Evolutionary conservation across 2,329 filamentous ascomycete genomes (phyloP).

Genomic region (Colletotrichum phormii): DNA sequence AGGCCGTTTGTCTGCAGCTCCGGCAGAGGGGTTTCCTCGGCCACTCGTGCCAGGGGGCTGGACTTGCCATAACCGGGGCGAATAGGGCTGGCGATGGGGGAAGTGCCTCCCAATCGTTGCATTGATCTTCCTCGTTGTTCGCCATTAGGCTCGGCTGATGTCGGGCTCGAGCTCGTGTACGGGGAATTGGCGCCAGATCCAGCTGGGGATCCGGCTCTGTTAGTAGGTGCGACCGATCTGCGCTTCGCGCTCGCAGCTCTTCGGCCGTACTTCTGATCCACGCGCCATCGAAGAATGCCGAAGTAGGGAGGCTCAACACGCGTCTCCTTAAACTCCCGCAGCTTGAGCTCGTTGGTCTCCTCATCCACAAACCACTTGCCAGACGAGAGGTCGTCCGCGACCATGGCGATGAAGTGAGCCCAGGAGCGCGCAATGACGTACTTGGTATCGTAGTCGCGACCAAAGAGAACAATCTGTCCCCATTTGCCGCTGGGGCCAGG

Average conservation of each 20-base stretch:
- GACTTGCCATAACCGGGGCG: slow-evolving; percentile 72
- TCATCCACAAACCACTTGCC: slow-evolving; percentile 95
- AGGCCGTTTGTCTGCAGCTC: slow-evolving; percentile 50
- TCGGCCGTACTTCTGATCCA: slow-evolving; percentile 94
- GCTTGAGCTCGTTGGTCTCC: slow-evolving; percentile 89
- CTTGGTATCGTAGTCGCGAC: slow-evolving; percentile 98
- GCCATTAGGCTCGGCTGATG: slow-evolving; percentile 59
- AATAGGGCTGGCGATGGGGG: slow-evolving; percentile 73
- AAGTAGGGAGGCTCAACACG: slow-evolving; percentile 94
- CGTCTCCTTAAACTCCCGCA: slow-evolving; percentile 89
- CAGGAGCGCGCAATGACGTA: slow-evolving; percentile 96
- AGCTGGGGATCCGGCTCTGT: slow-evolving; percentile 56
- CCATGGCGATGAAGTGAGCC: slow-evolving; percentile 84
- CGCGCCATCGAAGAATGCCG: slow-evolving; percentile 93
- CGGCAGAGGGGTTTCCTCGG: slow-evolving; percentile 70
- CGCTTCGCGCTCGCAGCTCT: slow-evolving; percentile 59
- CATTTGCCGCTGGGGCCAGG: slow-evolving; percentile 91
- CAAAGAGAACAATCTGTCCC: slow-evolving; percentile 97
- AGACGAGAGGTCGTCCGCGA: slow-evolving; percentile 91
- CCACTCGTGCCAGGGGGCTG: slow-evolving; percentile 79
- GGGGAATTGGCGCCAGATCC: slow-evolving; percentile 65
- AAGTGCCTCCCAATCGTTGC: slow-evolving; percentile 75
- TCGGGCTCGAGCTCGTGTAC: slow-evolving; percentile 68
- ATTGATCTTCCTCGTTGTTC: slow-evolving; percentile 77
- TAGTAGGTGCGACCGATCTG: slow-evolving; percentile 59